Evolutionary conservation across 2,329 filamentous ascomycete species (phyloP).

Genomic region (Penicillium fuscoglaucum): DNA sequence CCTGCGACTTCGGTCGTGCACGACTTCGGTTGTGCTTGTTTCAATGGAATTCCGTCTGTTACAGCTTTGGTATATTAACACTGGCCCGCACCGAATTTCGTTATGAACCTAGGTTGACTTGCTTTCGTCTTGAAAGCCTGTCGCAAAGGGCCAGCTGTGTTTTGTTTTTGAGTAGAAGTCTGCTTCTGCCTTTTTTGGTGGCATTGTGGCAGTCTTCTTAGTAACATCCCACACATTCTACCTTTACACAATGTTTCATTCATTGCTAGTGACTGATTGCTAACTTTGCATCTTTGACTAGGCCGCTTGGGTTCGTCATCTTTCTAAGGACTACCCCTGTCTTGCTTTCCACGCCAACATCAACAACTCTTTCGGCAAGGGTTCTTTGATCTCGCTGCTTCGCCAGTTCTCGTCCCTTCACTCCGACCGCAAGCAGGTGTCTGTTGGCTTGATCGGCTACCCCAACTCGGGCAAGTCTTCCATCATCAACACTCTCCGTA

Average conservation of each 20-base stretch:
- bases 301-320: slow-evolving; percentile 87
- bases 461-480: slow-evolving; percentile 96
- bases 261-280: slow-evolving; percentile 31
- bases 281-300: slow-evolving; percentile 47
- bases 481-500: slow-evolving; percentile 93
- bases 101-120: slow-evolving; percentile 68
- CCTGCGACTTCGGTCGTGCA: slow-evolving; percentile 56
- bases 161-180: slow-evolving; percentile 96
- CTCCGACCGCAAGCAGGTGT: slow-evolving; percentile 88
- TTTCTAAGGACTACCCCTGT: slow-evolving; percentile 90
- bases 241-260: slow-evolving; percentile 40
- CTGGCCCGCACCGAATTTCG: slow-evolving; percentile 66
- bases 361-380: slow-evolving; percentile 96
- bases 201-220: slow-evolving; percentile 86
- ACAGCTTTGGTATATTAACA: slow-evolving; percentile 97
- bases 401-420: slow-evolving; percentile 91
- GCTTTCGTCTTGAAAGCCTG: slow-evolving; percentile 84
- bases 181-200: slow-evolving; percentile 63
- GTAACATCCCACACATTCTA: slow-evolving; percentile 89
- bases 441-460: slow-evolving; percentile 83
- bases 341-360: slow-evolving; percentile 93
- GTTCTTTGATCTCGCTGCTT: slow-evolving; percentile 85
- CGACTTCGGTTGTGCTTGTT: slow-evolving; percentile 35
- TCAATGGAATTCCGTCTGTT: slow-evolving; percentile 89
- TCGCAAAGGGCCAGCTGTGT: slow-evolving; percentile 77